Evolutionary conservation across 805 yeast genomes (phyloP), one percentile per base, ranked within the genome.

Genomic region (Candida sphagnicola): DNA sequence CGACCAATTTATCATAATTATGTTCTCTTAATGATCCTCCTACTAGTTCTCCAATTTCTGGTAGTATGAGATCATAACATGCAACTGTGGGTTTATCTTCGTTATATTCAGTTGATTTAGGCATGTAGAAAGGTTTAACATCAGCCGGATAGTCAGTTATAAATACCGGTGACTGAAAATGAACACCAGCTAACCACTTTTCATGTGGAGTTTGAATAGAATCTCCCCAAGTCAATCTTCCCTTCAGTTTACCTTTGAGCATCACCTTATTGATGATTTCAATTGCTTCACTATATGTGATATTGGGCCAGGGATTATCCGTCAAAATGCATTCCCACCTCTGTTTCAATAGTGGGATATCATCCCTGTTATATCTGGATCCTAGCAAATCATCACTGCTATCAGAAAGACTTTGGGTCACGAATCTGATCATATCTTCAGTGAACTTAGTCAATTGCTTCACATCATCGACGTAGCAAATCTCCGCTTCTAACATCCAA

Each of bases 401-500:
- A 10, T 48, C 50, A 4, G 56, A 16, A 38, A 63, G 41, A 2
- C 17, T 30, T 5, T 38, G 28, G 2, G 58, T 55, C 1, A 79
- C 74, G 29, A 56, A 51, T 41, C 80, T 75, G 26, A 87, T 67
- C 95, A 89, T 83, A 1, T 54, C 53, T 56, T 90, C 95, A 2
- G 82, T 77, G 36, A 87, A 73, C 2, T 51, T 52, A 1, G 91
- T 82, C 40, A 93, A 60, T 43, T 82, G 83, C 3, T 56, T 53
- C 5, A 90, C 74, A 11, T 67, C 59, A 4, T 70, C 68, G 2
- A 84, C 61, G 57, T 85, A 85, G 6, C 87, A 80, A 15, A 88
- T 60, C 56, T 93, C 99, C 0, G 89, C 95, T 59, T 93, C 99
- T 2, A 93, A 62, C 97, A 93, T 90, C 97, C 97, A 93, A 59